A percentile compares a stretch with the other conserved stretches of the same genome.
phyloP scores from a whole-genome alignment of 2,329 filamentous ascomycete species.

The Ceratocystis diversiconidia region DNA sequence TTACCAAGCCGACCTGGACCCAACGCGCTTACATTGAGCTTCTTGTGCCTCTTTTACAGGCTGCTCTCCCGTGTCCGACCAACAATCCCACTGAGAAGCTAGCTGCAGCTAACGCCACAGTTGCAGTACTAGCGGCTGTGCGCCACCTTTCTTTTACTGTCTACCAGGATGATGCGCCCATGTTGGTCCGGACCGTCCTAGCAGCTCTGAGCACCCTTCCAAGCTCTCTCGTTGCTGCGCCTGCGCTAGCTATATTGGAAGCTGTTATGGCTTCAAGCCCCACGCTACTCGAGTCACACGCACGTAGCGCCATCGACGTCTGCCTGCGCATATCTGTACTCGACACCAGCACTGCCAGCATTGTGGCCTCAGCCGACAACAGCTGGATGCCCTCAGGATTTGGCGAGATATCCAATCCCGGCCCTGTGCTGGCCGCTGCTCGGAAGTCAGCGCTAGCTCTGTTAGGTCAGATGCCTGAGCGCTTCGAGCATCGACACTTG shows the following conservation, averaged over 20 bases:
- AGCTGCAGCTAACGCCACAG: conserved; percentile 29
- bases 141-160: conserved; percentile 36
- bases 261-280: conserved; percentile 34
- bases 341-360: conserved; percentile 21
- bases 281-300: conserved; percentile 33
- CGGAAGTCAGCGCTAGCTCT: conserved; percentile 25
- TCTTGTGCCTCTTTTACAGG: conserved; percentile 31
- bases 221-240: conserved; percentile 31
- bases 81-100: conserved; percentile 23
- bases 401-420: neutral
- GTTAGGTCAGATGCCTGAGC: conserved; percentile 32
- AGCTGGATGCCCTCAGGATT: conserved; percentile 24
- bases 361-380: conserved; percentile 21
- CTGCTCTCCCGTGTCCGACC: conserved; percentile 28
- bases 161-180: conserved; percentile 37
- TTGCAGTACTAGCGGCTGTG: conserved; percentile 36
- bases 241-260: conserved; percentile 36
- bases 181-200: conserved; percentile 36
- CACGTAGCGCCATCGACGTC: conserved; percentile 36
- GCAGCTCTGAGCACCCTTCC: conserved; percentile 32
- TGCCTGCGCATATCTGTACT: conserved; percentile 28
- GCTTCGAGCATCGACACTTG: conserved; percentile 35
- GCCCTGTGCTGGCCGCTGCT: neutral
- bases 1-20: conserved; percentile 33
- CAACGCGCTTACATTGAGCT: conserved; percentile 38